phyloP scores from a whole-genome alignment of 139 green algal species.

The Ulvella scutata region DNA sequence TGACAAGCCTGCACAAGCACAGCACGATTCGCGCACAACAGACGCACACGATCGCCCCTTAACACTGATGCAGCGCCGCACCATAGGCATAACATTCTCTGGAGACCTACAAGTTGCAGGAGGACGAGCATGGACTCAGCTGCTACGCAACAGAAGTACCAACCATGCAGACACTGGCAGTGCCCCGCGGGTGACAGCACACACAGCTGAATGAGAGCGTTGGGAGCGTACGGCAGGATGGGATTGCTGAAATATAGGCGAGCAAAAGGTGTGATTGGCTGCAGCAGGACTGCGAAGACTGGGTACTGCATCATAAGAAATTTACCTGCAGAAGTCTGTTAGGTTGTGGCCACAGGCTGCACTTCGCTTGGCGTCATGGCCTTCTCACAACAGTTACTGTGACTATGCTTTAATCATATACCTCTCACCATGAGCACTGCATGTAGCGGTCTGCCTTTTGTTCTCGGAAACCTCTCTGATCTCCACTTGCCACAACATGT shows the following conservation, averaged over 20 bases:
- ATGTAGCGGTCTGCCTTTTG: too few species aligned
- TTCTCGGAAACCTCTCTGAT: too few species aligned
- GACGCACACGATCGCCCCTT: slow-evolving; percentile 9
- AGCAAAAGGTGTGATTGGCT: slow-evolving; percentile 22
- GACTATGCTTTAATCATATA: too few species aligned
- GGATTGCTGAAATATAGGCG: slow-evolving; percentile 31
- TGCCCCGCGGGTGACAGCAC: background rate
- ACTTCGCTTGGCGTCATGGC: too few species aligned
- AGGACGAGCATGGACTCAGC: background rate
- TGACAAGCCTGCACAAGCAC: slow-evolving; percentile 16
- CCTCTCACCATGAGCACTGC: too few species aligned
- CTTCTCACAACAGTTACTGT: too few species aligned
- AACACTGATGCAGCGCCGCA: background rate
- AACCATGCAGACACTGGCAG: background rate
- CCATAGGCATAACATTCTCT: background rate
- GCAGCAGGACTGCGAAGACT: slow-evolving; percentile 28
- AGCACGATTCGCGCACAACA: background rate
- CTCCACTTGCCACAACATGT: too few species aligned
- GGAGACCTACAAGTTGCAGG: background rate
- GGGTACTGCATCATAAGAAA: slow-evolving; percentile 39
- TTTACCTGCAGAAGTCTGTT: slow-evolving; percentile 13
- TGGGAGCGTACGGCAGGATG: slow-evolving; percentile 29
- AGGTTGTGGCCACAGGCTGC: background rate
- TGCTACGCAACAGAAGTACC: background rate
- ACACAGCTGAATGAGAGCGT: background rate